Evolutionary conservation across 2,329 filamentous ascomycete species (phyloP).

Genomic region (Fusarium veterinarium): DNA sequence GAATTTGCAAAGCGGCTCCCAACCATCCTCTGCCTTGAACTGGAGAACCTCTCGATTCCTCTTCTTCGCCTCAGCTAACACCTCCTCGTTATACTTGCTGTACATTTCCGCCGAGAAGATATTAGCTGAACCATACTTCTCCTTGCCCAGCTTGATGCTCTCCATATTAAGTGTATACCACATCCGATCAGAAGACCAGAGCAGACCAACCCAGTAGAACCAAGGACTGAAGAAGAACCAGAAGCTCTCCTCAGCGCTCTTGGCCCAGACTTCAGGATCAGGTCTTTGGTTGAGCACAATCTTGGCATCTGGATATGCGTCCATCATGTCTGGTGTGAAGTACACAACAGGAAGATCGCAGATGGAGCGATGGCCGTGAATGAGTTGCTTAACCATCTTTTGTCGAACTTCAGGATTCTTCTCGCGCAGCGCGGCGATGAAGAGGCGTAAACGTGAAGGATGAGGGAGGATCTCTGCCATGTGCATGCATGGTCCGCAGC

Average conservation of each 20-base stretch:
- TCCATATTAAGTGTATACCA: conserved; percentile 43
- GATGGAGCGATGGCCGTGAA: conserved; percentile 47
- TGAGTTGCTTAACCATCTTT: conserved; percentile 47
- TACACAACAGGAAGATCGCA: conserved; percentile 48
- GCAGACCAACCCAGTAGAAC: conserved; percentile 43
- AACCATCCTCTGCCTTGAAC: conserved; percentile 52
- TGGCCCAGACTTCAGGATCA: conserved; percentile 43
- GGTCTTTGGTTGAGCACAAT: conserved; percentile 50
- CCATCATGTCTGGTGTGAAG: conserved; percentile 53
- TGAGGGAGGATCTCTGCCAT: conserved; percentile 47
- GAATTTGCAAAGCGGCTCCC: conserved; percentile 57
- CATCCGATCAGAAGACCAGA: conserved; percentile 45
- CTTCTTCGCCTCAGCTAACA: conserved; percentile 46
- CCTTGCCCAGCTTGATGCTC: not conserved
- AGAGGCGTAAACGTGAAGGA: conserved; percentile 37
- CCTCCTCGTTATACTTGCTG: conserved; percentile 34
- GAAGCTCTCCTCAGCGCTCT: conserved; percentile 42
- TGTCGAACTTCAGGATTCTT: conserved; percentile 41
- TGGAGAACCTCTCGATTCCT: conserved; percentile 43
- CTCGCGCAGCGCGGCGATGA: conserved; percentile 46
- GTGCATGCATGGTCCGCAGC: conserved; percentile 48
- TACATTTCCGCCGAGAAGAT: conserved; percentile 11
- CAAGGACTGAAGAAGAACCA: conserved; percentile 45
- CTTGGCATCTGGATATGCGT: conserved; percentile 51
- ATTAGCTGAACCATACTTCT: not conserved